phyloP scores from a whole-genome alignment of 768 basidiomycete species.

The Lactifluus piperatus region DNA sequence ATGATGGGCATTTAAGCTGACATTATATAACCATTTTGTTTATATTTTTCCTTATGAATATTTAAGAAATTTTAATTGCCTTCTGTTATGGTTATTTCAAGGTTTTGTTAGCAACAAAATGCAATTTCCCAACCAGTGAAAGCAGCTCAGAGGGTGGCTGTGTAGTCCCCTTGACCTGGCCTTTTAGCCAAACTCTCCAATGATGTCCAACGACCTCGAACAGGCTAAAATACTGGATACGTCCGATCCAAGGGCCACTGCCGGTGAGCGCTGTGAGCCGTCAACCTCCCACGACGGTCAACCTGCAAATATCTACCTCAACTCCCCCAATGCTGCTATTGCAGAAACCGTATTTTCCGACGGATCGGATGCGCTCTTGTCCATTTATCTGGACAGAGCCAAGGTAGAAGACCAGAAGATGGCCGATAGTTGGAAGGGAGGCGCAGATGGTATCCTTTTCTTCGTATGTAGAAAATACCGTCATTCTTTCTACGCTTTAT shows the following conservation, averaged over 20 bases:
- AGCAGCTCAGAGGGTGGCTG: no score
- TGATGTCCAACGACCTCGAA: background rate
- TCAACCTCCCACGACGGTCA: background rate
- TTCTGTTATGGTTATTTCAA: no score
- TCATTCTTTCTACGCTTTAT: background rate
- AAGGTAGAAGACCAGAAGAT: conserved; percentile 2
- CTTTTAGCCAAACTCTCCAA: no score
- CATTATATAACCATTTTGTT: no score
- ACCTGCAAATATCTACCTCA: background rate
- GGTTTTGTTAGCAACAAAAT: no score
- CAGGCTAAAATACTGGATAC: background rate
- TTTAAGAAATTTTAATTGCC: no score
- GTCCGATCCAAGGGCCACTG: background rate
- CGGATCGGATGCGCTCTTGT: background rate
- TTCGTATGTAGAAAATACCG: background rate
- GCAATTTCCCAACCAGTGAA: no score
- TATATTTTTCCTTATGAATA: no score
- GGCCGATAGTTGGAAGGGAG: background rate
- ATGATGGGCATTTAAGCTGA: no score
- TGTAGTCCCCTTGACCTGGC: background rate
- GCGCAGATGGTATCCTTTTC: background rate
- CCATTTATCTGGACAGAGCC: background rate
- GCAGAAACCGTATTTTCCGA: background rate
- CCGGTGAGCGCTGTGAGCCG: background rate
- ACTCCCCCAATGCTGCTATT: background rate